A percentile compares a stretch with the other conserved stretches of the same genome.
Evolutionary conservation across 768 basidiomycete species (phyloP).

Genomic region (Polyporus arcularius): DNA sequence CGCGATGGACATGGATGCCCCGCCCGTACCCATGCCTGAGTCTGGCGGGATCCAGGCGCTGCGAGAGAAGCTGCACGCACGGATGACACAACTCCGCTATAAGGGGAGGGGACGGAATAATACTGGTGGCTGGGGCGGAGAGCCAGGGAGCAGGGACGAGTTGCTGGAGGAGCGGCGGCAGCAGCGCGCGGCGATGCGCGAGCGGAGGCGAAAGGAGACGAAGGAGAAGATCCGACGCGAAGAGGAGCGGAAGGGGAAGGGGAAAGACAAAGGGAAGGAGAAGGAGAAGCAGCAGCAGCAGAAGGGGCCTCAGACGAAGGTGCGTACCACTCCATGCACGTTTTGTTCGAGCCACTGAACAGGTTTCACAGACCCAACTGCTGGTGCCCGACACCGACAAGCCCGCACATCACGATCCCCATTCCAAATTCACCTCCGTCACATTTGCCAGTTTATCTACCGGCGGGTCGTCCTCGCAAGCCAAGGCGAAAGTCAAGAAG

Average conservation of each 20-base stretch:
- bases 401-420: conserved; percentile 32
- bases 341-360: background rate
- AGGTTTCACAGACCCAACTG: conserved; percentile 57
- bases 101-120: conserved; percentile 26
- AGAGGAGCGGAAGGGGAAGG: conserved; percentile 55
- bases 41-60: conserved; percentile 63
- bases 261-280: conserved; percentile 46
- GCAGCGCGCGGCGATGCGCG: conserved; percentile 81
- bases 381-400: conserved; percentile 60
- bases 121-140: conserved; percentile 23
- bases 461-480: conserved; percentile 41
- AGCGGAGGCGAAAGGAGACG: conserved; percentile 82
- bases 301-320: conserved; percentile 55
- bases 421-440: conserved; percentile 57
- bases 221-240: conserved; percentile 77
- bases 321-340: conserved; percentile 29
- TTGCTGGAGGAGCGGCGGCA: conserved; percentile 77
- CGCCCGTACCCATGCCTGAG: conserved; percentile 61
- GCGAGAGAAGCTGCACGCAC: conserved; percentile 72
- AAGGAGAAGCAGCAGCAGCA: conserved; percentile 37
- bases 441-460: conserved; percentile 64
- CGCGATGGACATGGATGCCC: conserved; percentile 30
- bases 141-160: conserved; percentile 73
- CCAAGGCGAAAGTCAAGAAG: conserved; percentile 56
- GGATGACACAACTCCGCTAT: conserved; percentile 68